Conservation (phyloP, 345 rosid species). For the Euphorbia lathyris region DNA sequence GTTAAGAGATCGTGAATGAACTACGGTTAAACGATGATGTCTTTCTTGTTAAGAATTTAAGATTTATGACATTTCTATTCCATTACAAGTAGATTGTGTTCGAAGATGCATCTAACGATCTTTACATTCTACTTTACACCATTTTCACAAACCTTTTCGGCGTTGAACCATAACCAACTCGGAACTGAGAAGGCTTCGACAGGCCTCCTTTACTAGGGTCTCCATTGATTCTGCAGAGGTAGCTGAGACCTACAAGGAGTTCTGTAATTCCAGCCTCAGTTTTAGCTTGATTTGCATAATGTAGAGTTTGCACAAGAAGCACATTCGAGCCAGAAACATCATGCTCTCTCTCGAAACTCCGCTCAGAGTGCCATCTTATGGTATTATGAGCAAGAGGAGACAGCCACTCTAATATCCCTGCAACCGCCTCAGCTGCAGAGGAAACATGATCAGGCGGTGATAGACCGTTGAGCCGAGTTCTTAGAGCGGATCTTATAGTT, state of each 20-base stretch:
- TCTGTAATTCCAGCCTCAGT: slow-evolving; percentile 62
- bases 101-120: neutral
- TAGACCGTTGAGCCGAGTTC: slow-evolving; percentile 38
- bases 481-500: slow-evolving; percentile 37
- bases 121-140: neutral
- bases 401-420: slow-evolving; percentile 51
- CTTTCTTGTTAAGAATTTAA: slow-evolving; percentile 6
- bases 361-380: slow-evolving; percentile 57
- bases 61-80: slow-evolving; percentile 6
- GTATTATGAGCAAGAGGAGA: slow-evolving; percentile 58
- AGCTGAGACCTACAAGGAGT: slow-evolving; percentile 60
- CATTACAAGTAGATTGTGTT: slow-evolving; percentile 6
- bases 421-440: slow-evolving; percentile 35
- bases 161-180: neutral
- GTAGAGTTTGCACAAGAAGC: slow-evolving; percentile 58
- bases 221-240: slow-evolving; percentile 35
- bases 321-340: slow-evolving; percentile 41
- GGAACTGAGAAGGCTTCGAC: slow-evolving; percentile 8
- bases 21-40: slow-evolving; percentile 2
- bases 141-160: slow-evolving; percentile 7
- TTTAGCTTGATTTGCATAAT: slow-evolving; percentile 54
- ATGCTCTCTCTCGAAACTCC: slow-evolving; percentile 48
- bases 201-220: slow-evolving; percentile 20
- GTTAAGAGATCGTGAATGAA: too few species aligned
- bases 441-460: slow-evolving; percentile 38